phyloP scores from a whole-genome alignment of 2,329 filamentous ascomycete genomes.

The Colletotrichum chlorophyti region DNA sequence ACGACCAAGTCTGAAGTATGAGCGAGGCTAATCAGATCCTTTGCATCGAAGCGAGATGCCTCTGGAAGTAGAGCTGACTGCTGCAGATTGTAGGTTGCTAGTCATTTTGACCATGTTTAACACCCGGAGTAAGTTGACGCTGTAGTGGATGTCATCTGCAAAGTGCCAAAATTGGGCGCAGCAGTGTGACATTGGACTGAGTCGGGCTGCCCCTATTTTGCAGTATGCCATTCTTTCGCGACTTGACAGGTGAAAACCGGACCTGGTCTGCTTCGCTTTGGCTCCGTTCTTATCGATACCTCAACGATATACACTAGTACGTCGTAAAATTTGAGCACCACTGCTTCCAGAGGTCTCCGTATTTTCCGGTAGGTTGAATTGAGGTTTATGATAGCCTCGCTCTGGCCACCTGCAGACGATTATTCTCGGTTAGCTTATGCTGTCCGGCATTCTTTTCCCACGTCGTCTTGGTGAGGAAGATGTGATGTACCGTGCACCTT shows the following conservation, averaged over 20 bases:
- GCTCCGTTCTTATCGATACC: not conserved
- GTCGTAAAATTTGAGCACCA: not conserved
- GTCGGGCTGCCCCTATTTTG: slow-evolving; percentile 16
- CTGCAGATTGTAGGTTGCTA: no score
- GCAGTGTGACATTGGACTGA: slow-evolving; percentile 13
- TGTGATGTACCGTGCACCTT: not conserved
- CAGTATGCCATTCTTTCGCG: not conserved
- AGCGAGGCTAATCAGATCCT: no score
- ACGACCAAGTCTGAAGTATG: not conserved
- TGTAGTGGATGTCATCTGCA: slow-evolving; percentile 9
- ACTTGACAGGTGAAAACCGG: slow-evolving; percentile 1
- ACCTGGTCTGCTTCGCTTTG: slow-evolving; percentile 12
- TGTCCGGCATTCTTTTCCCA: not conserved
- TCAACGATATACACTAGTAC: no score
- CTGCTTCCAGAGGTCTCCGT: no score
- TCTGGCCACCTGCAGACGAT: no score
- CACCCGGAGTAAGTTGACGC: slow-evolving; percentile 1
- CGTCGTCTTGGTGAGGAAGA: not conserved
- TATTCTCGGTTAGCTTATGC: not conserved
- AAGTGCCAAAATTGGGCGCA: slow-evolving; percentile 9
- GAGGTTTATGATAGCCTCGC: not conserved
- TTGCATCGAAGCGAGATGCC: no score
- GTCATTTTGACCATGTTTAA: slow-evolving; percentile 4
- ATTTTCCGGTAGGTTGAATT: not conserved
- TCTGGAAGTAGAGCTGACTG: no score